Conservation (phyloP, 2,329 filamentous ascomycete species). For the Phyllosticta citribraziliensis region DNA sequence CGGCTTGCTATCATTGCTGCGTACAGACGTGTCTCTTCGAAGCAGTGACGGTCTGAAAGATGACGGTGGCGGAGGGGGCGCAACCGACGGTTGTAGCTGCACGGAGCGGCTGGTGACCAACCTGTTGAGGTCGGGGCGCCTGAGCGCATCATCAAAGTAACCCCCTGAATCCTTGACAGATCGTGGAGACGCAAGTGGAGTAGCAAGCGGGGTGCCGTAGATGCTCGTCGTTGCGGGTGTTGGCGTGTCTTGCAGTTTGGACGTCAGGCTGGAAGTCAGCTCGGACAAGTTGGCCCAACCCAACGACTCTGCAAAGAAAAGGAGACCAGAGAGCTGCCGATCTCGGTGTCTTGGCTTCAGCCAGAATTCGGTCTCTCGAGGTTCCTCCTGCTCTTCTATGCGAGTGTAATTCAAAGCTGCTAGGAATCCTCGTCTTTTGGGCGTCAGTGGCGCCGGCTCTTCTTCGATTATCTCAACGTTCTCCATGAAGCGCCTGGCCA, state of each 20-base stretch:
- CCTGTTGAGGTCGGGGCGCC: slow-evolving; percentile 18
- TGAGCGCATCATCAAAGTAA: slow-evolving; percentile 25
- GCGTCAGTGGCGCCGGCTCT: slow-evolving; percentile 13
- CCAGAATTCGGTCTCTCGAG: slow-evolving; percentile 11
- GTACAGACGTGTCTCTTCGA: not conserved
- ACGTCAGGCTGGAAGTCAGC: slow-evolving; percentile 27
- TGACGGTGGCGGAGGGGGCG: slow-evolving; percentile 2
- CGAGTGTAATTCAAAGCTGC: slow-evolving; percentile 19
- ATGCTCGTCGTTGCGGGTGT: slow-evolving; percentile 17
- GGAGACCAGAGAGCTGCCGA: slow-evolving; percentile 39
- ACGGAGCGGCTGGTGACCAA: slow-evolving; percentile 19
- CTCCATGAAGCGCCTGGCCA: slow-evolving; percentile 43
- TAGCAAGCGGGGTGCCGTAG: slow-evolving; percentile 26
- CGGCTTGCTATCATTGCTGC: slow-evolving; percentile 10
- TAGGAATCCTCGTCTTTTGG: slow-evolving; percentile 21
- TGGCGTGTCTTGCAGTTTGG: slow-evolving; percentile 22
- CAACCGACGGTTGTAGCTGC: slow-evolving; percentile 21
- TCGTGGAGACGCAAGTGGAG: slow-evolving; percentile 23
- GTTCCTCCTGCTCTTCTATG: slow-evolving; percentile 12
- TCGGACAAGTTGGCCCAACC: slow-evolving; percentile 38
- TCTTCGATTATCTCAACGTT: slow-evolving; percentile 35
- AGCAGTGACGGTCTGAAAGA: not conserved
- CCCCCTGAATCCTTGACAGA: slow-evolving; percentile 20
- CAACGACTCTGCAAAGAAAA: slow-evolving; percentile 41
- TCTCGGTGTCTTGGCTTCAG: slow-evolving; percentile 22